A percentile compares a stretch with the other conserved stretches of the same genome.
phyloP scores from a whole-genome alignment of 495 filamentous ascomycete species.

The Neurospora sublineolata region DNA sequence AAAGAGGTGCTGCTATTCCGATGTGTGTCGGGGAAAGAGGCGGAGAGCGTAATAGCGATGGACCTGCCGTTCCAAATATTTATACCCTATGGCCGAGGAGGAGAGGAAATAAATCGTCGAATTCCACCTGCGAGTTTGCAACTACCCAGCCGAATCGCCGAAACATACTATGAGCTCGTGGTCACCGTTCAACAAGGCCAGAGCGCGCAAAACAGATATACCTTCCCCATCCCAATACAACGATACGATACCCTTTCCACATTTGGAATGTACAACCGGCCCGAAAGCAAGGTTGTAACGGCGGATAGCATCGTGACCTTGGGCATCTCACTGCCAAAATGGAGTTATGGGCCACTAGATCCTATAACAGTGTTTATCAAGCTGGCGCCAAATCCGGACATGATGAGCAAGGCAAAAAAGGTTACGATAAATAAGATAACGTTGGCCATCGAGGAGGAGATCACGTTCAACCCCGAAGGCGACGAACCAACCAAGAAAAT shows the following conservation, averaged over 20 bases:
- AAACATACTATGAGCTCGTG: constrained; percentile 93
- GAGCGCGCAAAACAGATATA: constrained; percentile 74
- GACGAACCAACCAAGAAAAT: constrained; percentile 88
- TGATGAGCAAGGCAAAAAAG: constrained; percentile 76
- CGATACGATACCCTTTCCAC: constrained; percentile 95
- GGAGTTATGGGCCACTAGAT: constrained; percentile 93
- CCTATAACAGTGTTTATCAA: constrained; percentile 94
- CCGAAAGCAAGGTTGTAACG: constrained; percentile 72
- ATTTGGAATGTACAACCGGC: constrained; percentile 98
- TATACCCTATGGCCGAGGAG: constrained; percentile 85
- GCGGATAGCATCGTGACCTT: constrained; percentile 87
- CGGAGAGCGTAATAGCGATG: constrained; percentile 87
- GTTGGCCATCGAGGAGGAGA: constrained; percentile 90
- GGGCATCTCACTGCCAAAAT: constrained; percentile 79
- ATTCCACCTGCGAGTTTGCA: constrained; percentile 90
- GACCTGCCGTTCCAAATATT: constrained; percentile 94
- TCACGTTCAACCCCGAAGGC: constrained; percentile 95
- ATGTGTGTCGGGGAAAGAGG: constrained; percentile 70
- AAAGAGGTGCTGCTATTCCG: constrained; percentile 90
- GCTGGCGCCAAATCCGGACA: constrained; percentile 81
- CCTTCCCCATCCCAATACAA: constrained; percentile 81
- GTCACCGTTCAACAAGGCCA: constrained; percentile 89
- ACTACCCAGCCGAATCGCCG: constrained; percentile 79
- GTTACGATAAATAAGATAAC: constrained; percentile 93
- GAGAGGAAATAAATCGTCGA: constrained; percentile 73